These are phyloP conservation scores for Zea mays DNA, from an alignment of 176 grass and related monocot species.

Conservation along the genomic window DNA sequence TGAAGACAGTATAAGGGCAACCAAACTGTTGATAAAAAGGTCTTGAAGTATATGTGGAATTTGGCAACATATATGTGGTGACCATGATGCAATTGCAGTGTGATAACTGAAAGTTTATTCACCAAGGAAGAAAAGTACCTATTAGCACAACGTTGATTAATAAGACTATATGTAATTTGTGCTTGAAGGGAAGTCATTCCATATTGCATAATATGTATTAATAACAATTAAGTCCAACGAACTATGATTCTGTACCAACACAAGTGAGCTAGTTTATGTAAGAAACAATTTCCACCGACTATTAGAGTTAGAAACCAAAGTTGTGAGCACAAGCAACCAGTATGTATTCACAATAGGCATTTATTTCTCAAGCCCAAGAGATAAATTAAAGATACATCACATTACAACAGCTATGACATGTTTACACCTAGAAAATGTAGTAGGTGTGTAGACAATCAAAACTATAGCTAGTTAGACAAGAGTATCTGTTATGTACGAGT, in stretches of 20 bases:
- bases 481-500: no score
- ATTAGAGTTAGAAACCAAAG: background rate
- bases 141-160: background rate
- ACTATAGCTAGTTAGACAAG: background rate
- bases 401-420: background rate
- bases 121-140: background rate
- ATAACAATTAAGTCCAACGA: background rate
- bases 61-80: background rate
- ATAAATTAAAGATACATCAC: background rate
- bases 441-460: background rate
- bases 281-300: background rate
- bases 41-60: slow-evolving; percentile 1
- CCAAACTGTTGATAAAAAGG: background rate
- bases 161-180: background rate
- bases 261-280: background rate
- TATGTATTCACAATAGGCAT: background rate
- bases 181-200: background rate
- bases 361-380: background rate
- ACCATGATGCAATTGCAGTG: background rate
- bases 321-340: background rate
- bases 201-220: background rate
- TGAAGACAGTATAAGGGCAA: slow-evolving; percentile 11
- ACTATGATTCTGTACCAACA: background rate
- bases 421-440: background rate
- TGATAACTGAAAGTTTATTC: background rate